phyloP scores from a whole-genome alignment of 208 protist species.

The Acanthamoeba divionensis region DNA sequence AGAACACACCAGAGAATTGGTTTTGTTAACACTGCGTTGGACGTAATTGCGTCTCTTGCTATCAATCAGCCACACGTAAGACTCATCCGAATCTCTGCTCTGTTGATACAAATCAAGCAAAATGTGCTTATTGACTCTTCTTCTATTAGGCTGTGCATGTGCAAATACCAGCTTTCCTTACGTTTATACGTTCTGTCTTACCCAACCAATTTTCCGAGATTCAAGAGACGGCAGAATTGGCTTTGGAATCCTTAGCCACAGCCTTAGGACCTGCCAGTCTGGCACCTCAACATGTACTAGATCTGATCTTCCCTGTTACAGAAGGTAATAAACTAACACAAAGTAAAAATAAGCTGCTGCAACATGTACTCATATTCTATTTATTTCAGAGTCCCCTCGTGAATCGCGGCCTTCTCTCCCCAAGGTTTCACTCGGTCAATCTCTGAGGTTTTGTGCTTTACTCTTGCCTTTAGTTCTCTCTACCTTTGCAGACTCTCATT shows the following conservation, averaged over 20 bases:
- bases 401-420: no score
- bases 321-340: background rate
- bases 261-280: background rate
- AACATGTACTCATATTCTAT: background rate
- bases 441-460: background rate
- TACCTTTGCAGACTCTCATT: no score
- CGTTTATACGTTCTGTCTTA: background rate
- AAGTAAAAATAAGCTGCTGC: no score
- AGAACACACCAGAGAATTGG: background rate
- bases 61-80: background rate
- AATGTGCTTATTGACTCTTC: background rate
- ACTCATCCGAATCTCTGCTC: background rate
- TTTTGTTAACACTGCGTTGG: background rate
- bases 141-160: background rate
- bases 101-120: background rate
- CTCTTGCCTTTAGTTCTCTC: background rate
- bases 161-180: slow-evolving; percentile 2
- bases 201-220: background rate
- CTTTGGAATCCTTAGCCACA: background rate
- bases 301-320: no score
- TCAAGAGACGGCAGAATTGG: background rate
- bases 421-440: no score
- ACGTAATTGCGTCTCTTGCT: background rate
- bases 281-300: no score
- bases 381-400: background rate